These are phyloP conservation scores for Puccinia coronata DNA, from an alignment of 1,284 basidiomycete genomes.

Conservation along the genomic window DNA sequence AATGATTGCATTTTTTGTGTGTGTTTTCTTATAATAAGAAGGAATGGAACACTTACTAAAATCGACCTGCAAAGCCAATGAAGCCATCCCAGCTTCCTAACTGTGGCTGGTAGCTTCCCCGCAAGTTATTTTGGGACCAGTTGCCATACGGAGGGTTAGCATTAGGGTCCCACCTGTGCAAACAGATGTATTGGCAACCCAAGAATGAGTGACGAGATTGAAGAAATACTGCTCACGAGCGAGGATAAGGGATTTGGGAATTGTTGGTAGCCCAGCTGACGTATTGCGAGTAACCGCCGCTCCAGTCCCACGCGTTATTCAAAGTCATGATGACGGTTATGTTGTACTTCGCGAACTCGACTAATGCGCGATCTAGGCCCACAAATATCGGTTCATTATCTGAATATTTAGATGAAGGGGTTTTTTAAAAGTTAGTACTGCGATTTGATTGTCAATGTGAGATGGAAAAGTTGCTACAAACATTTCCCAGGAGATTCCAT, in stretches of 20 bases:
- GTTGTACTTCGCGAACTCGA: conserved; percentile 52
- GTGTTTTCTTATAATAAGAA: too few species aligned
- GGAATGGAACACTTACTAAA: conserved; percentile 53
- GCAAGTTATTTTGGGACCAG: conserved; percentile 51
- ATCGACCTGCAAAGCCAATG: conserved; percentile 51
- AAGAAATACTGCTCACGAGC: conserved; percentile 49
- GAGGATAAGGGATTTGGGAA: conserved; percentile 52
- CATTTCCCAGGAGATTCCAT: conserved; percentile 47
- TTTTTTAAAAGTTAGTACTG: too few species aligned
- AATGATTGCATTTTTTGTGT: background rate
- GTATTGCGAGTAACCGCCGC: conserved; percentile 49
- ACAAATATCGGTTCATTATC: conserved; percentile 53
- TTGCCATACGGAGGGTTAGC: conserved; percentile 52
- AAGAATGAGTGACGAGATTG: too few species aligned
- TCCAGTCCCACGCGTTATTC: conserved; percentile 50
- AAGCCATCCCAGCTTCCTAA: conserved; percentile 11
- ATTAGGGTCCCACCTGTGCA: conserved; percentile 51
- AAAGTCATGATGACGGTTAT: conserved; percentile 54
- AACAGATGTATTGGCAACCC: background rate
- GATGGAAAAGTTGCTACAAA: too few species aligned
- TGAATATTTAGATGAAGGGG: too few species aligned
- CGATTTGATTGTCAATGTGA: too few species aligned
- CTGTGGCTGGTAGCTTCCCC: conserved; percentile 34
- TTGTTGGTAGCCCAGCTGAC: conserved; percentile 52
- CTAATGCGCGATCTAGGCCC: conserved; percentile 53